Conservation (phyloP, 1,284 basidiomycete genomes). For the Vanrija humicola region DNA sequence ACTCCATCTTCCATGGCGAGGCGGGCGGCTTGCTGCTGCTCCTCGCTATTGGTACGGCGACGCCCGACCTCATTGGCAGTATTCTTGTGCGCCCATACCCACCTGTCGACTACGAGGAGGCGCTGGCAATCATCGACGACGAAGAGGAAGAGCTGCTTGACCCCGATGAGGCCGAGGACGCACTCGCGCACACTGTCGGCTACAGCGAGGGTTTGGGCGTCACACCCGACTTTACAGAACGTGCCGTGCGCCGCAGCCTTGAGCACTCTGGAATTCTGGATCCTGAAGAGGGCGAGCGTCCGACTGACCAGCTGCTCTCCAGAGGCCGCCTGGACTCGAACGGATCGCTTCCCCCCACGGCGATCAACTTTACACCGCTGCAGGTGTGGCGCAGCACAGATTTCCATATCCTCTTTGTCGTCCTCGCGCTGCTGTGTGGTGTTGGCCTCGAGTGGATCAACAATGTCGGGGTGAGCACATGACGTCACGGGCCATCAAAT, state of each 20-base stretch:
- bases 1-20: conserved; percentile 64
- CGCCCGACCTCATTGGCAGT: conserved; percentile 65
- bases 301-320: not conserved
- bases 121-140: conserved; percentile 12
- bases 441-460: conserved; percentile 93
- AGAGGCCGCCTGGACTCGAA: conserved; percentile 20
- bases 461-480: conserved; percentile 63
- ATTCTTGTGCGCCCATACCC: conserved; percentile 63
- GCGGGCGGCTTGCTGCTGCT: conserved; percentile 65
- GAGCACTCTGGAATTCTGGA: not conserved
- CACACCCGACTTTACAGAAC: not conserved
- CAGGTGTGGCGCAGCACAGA: conserved; percentile 52
- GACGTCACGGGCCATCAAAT: not conserved
- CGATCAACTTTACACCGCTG: conserved; percentile 24
- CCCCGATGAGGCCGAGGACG: conserved; percentile 8
- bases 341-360: conserved; percentile 22
- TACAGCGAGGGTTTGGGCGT: not conserved
- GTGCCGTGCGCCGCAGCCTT: not conserved
- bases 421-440: conserved; percentile 71
- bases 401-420: conserved; percentile 69
- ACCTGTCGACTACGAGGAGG: conserved; percentile 28
- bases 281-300: not conserved
- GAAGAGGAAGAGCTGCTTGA: conserved; percentile 16
- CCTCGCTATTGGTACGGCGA: conserved; percentile 65
- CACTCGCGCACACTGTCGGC: conserved; percentile 2